These are phyloP conservation scores for Alectoria sarmentosa DNA, from an alignment of 495 filamentous ascomycete species.

Conservation along the genomic window DNA sequence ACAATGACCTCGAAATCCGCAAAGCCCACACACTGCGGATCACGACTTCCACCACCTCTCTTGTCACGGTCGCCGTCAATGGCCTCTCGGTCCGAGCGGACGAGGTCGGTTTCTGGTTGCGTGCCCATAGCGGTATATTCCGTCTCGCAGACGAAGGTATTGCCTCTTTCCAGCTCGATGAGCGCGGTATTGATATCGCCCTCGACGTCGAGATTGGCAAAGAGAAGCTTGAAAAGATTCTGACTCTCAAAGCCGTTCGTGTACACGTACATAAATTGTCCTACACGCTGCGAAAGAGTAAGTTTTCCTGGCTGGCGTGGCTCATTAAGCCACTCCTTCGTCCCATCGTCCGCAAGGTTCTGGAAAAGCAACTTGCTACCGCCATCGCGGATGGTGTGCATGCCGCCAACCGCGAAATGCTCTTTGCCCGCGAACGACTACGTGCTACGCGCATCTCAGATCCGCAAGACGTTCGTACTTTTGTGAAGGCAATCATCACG, in stretches of 20 bases:
- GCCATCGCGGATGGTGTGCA: slow-evolving; percentile 62
- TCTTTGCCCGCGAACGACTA: slow-evolving; percentile 80
- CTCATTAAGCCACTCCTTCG: slow-evolving; percentile 78
- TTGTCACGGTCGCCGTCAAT: slow-evolving; percentile 67
- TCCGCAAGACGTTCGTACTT: slow-evolving; percentile 71
- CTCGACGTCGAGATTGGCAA: slow-evolving; percentile 74
- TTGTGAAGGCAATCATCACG: slow-evolving; percentile 73
- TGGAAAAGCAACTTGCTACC: slow-evolving; percentile 71
- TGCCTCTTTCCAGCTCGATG: slow-evolving; percentile 75
- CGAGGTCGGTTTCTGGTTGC: slow-evolving; percentile 76
- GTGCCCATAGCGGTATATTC: slow-evolving; percentile 60
- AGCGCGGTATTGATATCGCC: slow-evolving; percentile 77
- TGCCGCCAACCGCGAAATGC: slow-evolving; percentile 71
- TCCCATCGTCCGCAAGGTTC: slow-evolving; percentile 65
- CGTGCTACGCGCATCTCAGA: slow-evolving; percentile 77
- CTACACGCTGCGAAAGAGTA: slow-evolving; percentile 67
- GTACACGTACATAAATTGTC: slow-evolving; percentile 82
- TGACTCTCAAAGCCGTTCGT: slow-evolving; percentile 65
- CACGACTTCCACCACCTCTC: slow-evolving; percentile 54
- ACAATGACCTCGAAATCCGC: slow-evolving; percentile 77
- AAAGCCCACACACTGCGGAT: slow-evolving; percentile 69
- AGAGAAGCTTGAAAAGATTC: slow-evolving; percentile 67
- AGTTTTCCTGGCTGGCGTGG: slow-evolving; percentile 72
- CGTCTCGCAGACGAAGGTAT: slow-evolving; percentile 74
- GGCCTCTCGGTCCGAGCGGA: slow-evolving; percentile 76